Conservation (phyloP, 1,284 basidiomycete genomes). For the Pseudozyma sp. region DNA sequence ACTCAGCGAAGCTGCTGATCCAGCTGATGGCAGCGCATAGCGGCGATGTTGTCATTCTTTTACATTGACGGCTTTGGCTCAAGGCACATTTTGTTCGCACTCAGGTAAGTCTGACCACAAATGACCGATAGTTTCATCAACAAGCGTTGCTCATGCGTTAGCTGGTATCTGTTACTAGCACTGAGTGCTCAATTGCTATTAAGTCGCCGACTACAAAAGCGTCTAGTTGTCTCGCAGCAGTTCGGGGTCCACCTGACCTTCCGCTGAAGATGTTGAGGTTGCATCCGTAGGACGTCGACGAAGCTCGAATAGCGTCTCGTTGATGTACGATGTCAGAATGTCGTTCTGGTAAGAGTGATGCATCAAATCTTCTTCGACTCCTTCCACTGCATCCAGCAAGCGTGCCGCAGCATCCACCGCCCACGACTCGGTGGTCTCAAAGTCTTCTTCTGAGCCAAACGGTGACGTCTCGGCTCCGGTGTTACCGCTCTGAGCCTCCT, state of each 20-base stretch:
- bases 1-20: too few relatives aligned
- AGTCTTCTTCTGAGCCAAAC: slow-evolving; percentile 18
- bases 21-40: too few relatives aligned
- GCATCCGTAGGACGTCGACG: slow-evolving; percentile 24
- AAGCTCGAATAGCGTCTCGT: slow-evolving; percentile 61
- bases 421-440: slow-evolving; percentile 41
- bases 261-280: not conserved
- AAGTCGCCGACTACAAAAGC: not conserved
- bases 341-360: slow-evolving; percentile 59
- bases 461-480: not conserved
- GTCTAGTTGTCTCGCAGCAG: not conserved
- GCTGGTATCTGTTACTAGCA: not conserved
- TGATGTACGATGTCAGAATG: slow-evolving; percentile 61
- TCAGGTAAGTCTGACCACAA: too few relatives aligned
- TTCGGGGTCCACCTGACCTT: slow-evolving; percentile 18
- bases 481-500: slow-evolving; percentile 1
- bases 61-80: too few relatives aligned
- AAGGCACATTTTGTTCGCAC: too few relatives aligned
- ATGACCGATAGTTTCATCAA: too few relatives aligned
- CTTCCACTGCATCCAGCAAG: slow-evolving; percentile 57
- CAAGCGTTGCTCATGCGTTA: not conserved
- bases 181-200: too few relatives aligned
- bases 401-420: slow-evolving; percentile 51
- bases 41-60: too few relatives aligned
- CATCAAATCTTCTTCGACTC: slow-evolving; percentile 58